Evolutionary conservation across 805 yeast species (phyloP).

Genomic region (Aciculoconidium aculeatum): DNA sequence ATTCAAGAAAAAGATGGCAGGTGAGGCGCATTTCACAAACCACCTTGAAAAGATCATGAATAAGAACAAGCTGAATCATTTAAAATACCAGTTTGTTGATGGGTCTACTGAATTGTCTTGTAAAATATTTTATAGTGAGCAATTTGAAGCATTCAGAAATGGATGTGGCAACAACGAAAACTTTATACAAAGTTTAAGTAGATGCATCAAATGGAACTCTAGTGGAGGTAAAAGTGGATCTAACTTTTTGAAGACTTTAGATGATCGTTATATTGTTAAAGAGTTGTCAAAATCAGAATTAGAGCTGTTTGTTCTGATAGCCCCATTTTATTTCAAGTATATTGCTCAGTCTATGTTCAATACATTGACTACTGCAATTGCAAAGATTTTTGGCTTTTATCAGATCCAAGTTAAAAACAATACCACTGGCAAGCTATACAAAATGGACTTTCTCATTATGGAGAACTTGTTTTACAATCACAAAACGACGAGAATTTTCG

Average conservation of each 20-base stretch:
- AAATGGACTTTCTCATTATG: slow-evolving; percentile 91
- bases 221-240: slow-evolving; percentile 97
- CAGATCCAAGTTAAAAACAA: slow-evolving; percentile 86
- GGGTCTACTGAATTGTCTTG: slow-evolving; percentile 77
- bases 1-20: slow-evolving; percentile 26
- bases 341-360: slow-evolving; percentile 94
- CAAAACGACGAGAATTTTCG: slow-evolving; percentile 81
- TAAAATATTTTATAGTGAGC: slow-evolving; percentile 92
- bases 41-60: slow-evolving; percentile 64
- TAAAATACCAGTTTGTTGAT: slow-evolving; percentile 87
- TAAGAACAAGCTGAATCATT: slow-evolving; percentile 80
- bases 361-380: slow-evolving; percentile 89
- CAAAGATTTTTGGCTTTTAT: slow-evolving; percentile 92
- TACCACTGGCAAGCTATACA: slow-evolving; percentile 65
- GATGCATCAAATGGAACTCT: slow-evolving; percentile 95
- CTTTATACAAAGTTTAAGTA: slow-evolving; percentile 81
- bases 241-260: slow-evolving; percentile 85
- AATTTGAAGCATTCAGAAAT: slow-evolving; percentile 87
- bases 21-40: slow-evolving; percentile 16
- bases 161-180: slow-evolving; percentile 72
- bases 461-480: slow-evolving; percentile 87
- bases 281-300: slow-evolving; percentile 83
- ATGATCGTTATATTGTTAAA: slow-evolving; percentile 83
- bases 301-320: slow-evolving; percentile 91
- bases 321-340: slow-evolving; percentile 94